Evolutionary conservation across 306 rosid genomes (phyloP).

Genomic region (Acmispon strigosus): DNA sequence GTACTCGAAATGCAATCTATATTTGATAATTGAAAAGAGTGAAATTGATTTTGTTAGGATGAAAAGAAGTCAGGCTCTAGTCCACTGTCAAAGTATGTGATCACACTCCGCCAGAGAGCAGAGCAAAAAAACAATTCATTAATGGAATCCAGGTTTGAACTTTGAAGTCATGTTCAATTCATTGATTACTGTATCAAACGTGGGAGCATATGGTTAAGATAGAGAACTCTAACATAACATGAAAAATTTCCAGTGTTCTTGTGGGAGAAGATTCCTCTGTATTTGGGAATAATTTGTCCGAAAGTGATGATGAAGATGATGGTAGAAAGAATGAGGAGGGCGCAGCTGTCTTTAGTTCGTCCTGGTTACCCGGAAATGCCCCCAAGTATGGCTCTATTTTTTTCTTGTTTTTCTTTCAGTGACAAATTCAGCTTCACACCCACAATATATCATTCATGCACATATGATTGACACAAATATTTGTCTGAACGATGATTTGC

Average conservation of each 20-base stretch:
- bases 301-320: conserved; percentile 62
- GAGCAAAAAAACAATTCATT: conserved; percentile 47
- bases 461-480: background rate
- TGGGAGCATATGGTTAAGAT: conserved; percentile 19
- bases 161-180: conserved; percentile 7
- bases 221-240: conserved; percentile 28
- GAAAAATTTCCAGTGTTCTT: conserved; percentile 47
- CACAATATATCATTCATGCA: background rate
- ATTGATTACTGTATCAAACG: background rate
- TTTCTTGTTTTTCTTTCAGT: conserved; percentile 1
- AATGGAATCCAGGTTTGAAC: conserved; percentile 66
- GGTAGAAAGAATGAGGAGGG: conserved; percentile 40
- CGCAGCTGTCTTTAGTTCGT: conserved; percentile 55
- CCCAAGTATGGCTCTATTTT: conserved; percentile 40
- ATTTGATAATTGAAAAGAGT: conserved; percentile 1
- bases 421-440: conserved; percentile 3
- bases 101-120: conserved; percentile 57
- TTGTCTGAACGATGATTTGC: background rate
- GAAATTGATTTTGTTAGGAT: conserved; percentile 40
- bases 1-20: background rate
- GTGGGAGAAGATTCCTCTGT: conserved; percentile 67
- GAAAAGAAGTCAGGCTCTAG: conserved; percentile 54
- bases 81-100: conserved; percentile 53
- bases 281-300: conserved; percentile 47
- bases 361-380: conserved; percentile 85